These are phyloP conservation scores for Sambucus nigra DNA, from an alignment of 129 eudicot species.

Conservation along the genomic window DNA sequence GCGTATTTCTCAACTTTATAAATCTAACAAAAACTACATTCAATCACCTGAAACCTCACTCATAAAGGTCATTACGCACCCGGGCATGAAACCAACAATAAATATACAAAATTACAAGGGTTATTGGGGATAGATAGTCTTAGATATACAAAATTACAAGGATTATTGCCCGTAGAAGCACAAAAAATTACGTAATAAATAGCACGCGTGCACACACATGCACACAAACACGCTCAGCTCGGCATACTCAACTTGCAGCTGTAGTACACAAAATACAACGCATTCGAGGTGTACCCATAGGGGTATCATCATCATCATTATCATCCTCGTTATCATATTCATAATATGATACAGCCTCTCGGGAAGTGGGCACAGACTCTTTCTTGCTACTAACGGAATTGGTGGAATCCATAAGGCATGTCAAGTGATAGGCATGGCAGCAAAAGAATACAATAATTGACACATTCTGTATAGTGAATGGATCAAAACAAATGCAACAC, in stretches of 20 bases:
- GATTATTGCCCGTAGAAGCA: too few relatives aligned
- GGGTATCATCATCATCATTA: slow-evolving; percentile 43
- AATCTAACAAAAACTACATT: too few relatives aligned
- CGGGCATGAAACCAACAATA: too few relatives aligned
- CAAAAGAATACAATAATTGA: slow-evolving; percentile 76
- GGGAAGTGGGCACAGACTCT: slow-evolving; percentile 17
- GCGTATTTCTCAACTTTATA: neutral
- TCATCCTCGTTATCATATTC: slow-evolving; percentile 46
- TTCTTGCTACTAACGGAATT: slow-evolving; percentile 41
- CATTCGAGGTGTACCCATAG: slow-evolving; percentile 44
- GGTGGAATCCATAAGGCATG: slow-evolving; percentile 72
- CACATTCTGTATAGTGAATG: slow-evolving; percentile 64
- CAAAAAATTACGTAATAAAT: too few relatives aligned
- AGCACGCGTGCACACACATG: too few relatives aligned
- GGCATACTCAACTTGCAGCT: slow-evolving; percentile 59
- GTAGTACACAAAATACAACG: slow-evolving; percentile 90
- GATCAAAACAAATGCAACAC: slow-evolving; percentile 91
- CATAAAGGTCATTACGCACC: too few relatives aligned
- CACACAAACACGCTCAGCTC: too few relatives aligned
- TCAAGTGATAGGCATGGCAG: slow-evolving; percentile 82
- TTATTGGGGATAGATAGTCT: too few relatives aligned
- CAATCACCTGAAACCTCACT: too few relatives aligned
- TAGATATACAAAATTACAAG: too few relatives aligned
- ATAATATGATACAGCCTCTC: slow-evolving; percentile 19
- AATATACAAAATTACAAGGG: too few relatives aligned